A percentile compares a stretch with the other conserved stretches of the same genome.
Evolutionary conservation across 1,139 yeast genomes (phyloP).

Genomic region (Suhomyces anneliseae): DNA sequence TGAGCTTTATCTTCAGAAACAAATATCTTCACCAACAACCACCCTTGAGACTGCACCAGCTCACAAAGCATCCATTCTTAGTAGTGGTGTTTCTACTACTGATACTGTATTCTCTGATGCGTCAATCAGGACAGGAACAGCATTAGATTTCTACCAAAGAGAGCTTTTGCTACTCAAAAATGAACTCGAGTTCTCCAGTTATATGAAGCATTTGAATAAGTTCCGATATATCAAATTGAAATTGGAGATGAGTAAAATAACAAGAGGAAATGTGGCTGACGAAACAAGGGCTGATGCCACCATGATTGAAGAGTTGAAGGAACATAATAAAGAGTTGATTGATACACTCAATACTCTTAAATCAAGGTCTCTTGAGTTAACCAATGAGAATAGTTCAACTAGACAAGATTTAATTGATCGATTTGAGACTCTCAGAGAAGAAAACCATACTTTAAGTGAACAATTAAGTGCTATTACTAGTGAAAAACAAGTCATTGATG

Average conservation of each 20-base stretch:
- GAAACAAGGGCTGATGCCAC: conserved; percentile 6
- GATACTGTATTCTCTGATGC: not conserved
- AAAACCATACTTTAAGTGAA: conserved; percentile 12
- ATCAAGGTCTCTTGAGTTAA: not conserved
- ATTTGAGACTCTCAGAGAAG: conserved; percentile 16
- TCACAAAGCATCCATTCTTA: conserved; percentile 15
- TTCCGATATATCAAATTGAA: conserved; percentile 43
- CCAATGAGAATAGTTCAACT: not conserved
- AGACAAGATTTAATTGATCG: conserved; percentile 6
- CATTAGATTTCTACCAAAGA: conserved; percentile 51
- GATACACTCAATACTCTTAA: not conserved
- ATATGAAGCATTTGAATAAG: conserved; percentile 53
- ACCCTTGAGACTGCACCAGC: conserved; percentile 25
- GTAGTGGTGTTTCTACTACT: conserved; percentile 4
- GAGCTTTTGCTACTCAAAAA: conserved; percentile 59
- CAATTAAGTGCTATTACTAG: not conserved
- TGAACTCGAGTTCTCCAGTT: conserved; percentile 63
- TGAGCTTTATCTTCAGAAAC: conserved; percentile 19
- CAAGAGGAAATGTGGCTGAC: conserved; percentile 17
- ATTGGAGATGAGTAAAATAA: conserved; percentile 26
- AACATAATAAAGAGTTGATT: not conserved
- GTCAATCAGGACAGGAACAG: conserved; percentile 19
- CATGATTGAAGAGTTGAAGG: conserved; percentile 9
- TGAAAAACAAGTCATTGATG: not conserved
- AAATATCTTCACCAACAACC: conserved; percentile 26